Evolutionary conservation across 225 moss, liverwort and hornwort genomes (phyloP).

Genomic region (Ulota crispa): DNA sequence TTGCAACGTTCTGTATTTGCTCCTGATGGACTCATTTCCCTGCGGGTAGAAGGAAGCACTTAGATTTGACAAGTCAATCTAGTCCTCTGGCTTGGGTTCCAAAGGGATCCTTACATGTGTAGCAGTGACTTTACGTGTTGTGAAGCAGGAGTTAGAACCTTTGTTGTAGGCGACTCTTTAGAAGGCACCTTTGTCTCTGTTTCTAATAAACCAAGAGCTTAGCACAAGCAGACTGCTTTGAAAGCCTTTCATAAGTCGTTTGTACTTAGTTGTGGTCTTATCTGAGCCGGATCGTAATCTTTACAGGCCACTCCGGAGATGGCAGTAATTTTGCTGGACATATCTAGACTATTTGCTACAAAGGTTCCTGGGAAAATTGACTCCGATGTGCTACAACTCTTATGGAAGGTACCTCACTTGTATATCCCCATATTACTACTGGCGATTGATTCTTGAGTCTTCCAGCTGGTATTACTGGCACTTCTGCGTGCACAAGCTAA

Average conservation of each 20-base stretch:
- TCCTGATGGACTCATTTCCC: neutral
- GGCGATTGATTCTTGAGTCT: neutral
- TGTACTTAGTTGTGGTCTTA: conserved; percentile 17
- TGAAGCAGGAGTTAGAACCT: conserved; percentile 5
- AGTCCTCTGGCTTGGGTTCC: neutral
- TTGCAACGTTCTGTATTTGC: neutral
- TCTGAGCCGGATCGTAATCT: conserved; percentile 26
- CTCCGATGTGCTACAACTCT: conserved; percentile 93
- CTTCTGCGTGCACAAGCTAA: conserved; percentile 34
- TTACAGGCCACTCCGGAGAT: conserved; percentile 96
- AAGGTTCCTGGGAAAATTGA: conserved; percentile 99
- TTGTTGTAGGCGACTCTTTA: conserved; percentile 5
- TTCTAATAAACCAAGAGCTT: conserved; percentile 7
- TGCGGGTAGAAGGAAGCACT: neutral
- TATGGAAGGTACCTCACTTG: conserved; percentile 81
- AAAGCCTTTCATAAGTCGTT: neutral
- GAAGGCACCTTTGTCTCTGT: conserved; percentile 4
- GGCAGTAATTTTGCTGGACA: conserved; percentile 97
- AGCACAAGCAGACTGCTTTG: conserved; percentile 1
- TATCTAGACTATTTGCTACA: conserved; percentile 96
- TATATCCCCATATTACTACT: neutral
- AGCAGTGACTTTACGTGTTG: conserved; percentile 1
- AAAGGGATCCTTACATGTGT: conserved; percentile 9
- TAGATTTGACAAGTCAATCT: neutral
- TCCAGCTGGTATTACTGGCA: conserved; percentile 9